phyloP scores from a whole-genome alignment of 306 rosid genomes.

The Lithocarpus polystachyus region DNA sequence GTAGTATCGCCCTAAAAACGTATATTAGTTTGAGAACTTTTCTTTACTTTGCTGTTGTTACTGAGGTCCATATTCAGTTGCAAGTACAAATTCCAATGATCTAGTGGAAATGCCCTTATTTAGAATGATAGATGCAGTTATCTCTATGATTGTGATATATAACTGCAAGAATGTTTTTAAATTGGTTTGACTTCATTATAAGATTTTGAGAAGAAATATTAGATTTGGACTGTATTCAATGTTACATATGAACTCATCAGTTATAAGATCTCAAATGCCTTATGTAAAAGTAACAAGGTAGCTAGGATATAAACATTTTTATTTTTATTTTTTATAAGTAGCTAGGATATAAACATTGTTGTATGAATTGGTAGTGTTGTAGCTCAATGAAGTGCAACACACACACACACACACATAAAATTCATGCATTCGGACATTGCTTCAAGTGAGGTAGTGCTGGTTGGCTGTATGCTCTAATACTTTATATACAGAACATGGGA shows the following conservation, averaged over 20 bases:
- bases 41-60: not conserved
- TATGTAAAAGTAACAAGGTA: not conserved
- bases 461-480: not conserved
- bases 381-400: not conserved
- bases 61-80: not conserved
- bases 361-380: not conserved
- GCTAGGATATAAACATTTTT: not conserved
- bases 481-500: not conserved
- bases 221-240: not conserved
- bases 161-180: not conserved
- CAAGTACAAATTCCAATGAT: not conserved
- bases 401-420: not conserved
- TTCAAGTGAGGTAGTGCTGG: not conserved
- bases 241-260: not conserved
- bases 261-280: not conserved
- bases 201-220: not conserved
- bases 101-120: constrained; percentile 3
- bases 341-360: not conserved
- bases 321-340: too few relatives aligned
- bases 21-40: not conserved
- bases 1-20: not conserved
- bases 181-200: not conserved
- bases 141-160: not conserved
- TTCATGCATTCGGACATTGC: not conserved
- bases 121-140: not conserved